These are phyloP conservation scores for Rhodotorula paludigena DNA, from an alignment of 768 basidiomycete genomes.

Conservation along the genomic window DNA sequence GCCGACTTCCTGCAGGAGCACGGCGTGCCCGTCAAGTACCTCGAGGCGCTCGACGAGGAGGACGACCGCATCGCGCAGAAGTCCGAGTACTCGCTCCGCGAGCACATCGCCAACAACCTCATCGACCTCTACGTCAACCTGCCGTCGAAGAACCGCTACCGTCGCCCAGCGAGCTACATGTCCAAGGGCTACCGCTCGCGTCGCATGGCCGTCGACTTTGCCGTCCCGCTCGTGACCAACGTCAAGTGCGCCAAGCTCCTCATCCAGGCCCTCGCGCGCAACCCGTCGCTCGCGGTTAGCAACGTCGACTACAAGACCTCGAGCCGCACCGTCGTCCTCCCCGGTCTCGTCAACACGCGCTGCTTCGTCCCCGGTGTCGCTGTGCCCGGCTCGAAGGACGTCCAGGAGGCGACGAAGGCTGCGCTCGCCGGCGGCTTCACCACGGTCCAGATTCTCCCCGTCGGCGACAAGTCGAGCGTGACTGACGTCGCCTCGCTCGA, in stretches of 20 bases:
- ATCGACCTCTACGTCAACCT: conserved; percentile 99
- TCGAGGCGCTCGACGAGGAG: conserved; percentile 54
- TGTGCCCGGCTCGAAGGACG: conserved; percentile 56
- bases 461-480: conserved; percentile 61
- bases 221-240: conserved; percentile 93
- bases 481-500: conserved; percentile 66
- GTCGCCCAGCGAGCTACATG: conserved; percentile 91
- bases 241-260: conserved; percentile 97
- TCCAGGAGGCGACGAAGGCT: conserved; percentile 67
- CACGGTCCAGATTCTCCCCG: conserved; percentile 69
- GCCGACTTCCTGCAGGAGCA: conserved; percentile 97
- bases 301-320: conserved; percentile 90
- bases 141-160: conserved; percentile 94
- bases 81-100: conserved; percentile 93
- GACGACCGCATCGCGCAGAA: conserved; percentile 66
- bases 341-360: conserved; percentile 81
- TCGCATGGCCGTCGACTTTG: conserved; percentile 98
- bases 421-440: conserved; percentile 88
- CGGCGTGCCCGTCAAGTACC: conserved; percentile 70
- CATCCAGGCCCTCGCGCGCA: conserved; percentile 77
- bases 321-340: conserved; percentile 81
- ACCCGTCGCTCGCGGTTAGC: conserved; percentile 83
- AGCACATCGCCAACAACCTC: conserved; percentile 72
- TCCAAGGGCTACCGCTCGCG: conserved; percentile 95
- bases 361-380: conserved; percentile 75